Evolutionary conservation across 2,329 filamentous ascomycete species (phyloP).

Genomic region (Atkinsonella texensis): DNA sequence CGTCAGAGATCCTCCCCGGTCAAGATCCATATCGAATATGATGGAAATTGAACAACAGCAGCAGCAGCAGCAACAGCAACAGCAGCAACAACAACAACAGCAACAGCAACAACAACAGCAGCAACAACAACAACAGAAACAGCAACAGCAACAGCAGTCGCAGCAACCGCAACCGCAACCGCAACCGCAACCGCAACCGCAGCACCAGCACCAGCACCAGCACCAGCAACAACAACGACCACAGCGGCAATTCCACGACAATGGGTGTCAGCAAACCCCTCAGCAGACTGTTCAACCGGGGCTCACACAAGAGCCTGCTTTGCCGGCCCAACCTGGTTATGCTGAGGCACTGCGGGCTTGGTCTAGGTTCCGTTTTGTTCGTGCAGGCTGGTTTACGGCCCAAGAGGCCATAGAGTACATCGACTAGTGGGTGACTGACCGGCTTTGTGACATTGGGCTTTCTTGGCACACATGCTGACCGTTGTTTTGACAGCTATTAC

Average conservation of each 20-base stretch:
- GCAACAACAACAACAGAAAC: neutral
- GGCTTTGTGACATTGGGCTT: neutral
- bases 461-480: neutral
- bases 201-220: neutral
- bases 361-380: constrained; percentile 87
- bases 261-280: neutral
- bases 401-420: constrained; percentile 90
- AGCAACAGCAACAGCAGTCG: neutral
- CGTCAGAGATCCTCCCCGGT: constrained; percentile 3
- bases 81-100: neutral
- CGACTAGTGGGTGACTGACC: constrained; percentile 54
- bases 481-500: constrained; percentile 57
- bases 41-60: constrained; percentile 6
- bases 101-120: neutral
- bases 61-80: neutral
- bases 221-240: neutral
- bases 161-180: neutral
- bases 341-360: constrained; percentile 72
- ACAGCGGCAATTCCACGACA: neutral
- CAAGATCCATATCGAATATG: constrained; percentile 8
- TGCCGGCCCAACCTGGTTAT: constrained; percentile 42
- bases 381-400: constrained; percentile 91
- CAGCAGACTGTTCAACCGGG: constrained; percentile 33
- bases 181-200: neutral
- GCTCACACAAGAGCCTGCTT: constrained; percentile 29